Conservation (phyloP, 1,139 yeast genomes). For the Yamadazyma atmosphaerica region DNA sequence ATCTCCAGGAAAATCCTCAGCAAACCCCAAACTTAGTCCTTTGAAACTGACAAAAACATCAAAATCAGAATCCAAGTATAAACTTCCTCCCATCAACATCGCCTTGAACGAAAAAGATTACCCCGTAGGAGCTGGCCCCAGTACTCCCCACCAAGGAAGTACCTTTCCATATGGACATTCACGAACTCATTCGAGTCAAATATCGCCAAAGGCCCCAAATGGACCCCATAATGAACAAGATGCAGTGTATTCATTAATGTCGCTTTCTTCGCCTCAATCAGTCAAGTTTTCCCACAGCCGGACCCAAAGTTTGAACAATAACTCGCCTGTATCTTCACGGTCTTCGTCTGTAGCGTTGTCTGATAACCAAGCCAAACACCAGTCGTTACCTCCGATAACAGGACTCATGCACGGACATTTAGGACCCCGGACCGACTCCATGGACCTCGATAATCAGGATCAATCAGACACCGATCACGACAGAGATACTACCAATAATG, state of each 20-base stretch:
- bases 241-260: constrained; percentile 47
- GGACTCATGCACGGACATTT: constrained; percentile 23
- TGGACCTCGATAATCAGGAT: constrained; percentile 21
- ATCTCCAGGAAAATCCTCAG: too few species aligned
- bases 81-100: constrained; percentile 35
- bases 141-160: too few species aligned
- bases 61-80: constrained; percentile 9
- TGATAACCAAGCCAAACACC: constrained; percentile 12
- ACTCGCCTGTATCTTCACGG: constrained; percentile 14
- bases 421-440: constrained; percentile 4
- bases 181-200: background rate
- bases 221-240: constrained; percentile 37
- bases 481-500: constrained; percentile 17
- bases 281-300: constrained; percentile 33
- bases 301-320: constrained; percentile 29
- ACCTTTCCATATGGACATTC: constrained; percentile 5
- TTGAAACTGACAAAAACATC: constrained; percentile 1
- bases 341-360: constrained; percentile 24
- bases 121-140: too few species aligned
- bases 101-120: constrained; percentile 16
- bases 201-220: background rate
- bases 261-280: constrained; percentile 44
- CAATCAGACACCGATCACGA: background rate
- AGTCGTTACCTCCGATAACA: constrained; percentile 32
- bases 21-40: constrained; percentile 2